Percentiles rank a stretch among this genome's conserved stretches.
phyloP scores from a whole-genome alignment of 345 rosid genomes.

The Citrus maxima region DNA sequence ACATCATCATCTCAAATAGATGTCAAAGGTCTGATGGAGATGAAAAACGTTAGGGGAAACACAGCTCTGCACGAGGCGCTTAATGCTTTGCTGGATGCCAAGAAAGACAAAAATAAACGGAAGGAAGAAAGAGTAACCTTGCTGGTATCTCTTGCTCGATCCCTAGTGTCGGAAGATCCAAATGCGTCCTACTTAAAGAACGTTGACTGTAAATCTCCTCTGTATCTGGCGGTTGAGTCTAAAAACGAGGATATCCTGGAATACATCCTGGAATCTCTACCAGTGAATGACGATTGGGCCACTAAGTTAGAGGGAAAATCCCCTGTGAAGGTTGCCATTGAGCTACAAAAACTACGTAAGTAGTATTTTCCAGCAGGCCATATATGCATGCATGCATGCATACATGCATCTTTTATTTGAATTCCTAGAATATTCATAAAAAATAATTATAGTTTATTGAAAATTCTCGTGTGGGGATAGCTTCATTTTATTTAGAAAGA shows the following conservation, averaged over 20 bases:
- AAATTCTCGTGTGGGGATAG: too few relatives aligned
- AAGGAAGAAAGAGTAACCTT: background rate
- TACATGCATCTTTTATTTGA: too few relatives aligned
- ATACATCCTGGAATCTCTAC: background rate
- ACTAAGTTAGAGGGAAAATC: background rate
- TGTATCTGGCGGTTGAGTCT: background rate
- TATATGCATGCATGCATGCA: too few relatives aligned
- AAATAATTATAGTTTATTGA: too few relatives aligned
- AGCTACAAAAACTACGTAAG: background rate
- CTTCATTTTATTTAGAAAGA: too few relatives aligned
- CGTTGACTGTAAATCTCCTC: background rate
- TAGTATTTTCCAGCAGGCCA: background rate
- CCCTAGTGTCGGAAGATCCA: background rate
- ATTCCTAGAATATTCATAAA: too few relatives aligned
- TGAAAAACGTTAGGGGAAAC: background rate
- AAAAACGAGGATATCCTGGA: background rate
- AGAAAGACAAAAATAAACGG: background rate
- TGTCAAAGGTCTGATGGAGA: too few relatives aligned
- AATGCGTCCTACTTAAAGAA: background rate
- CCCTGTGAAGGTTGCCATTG: background rate
- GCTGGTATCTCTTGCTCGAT: background rate
- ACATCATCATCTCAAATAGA: too few relatives aligned
- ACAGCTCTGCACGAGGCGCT: slow-evolving; percentile 30
- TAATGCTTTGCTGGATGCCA: background rate
- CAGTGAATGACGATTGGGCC: background rate